Evolutionary conservation across 83 land plant genomes (phyloP).

Genomic region (Isoetes engelmannii): DNA sequence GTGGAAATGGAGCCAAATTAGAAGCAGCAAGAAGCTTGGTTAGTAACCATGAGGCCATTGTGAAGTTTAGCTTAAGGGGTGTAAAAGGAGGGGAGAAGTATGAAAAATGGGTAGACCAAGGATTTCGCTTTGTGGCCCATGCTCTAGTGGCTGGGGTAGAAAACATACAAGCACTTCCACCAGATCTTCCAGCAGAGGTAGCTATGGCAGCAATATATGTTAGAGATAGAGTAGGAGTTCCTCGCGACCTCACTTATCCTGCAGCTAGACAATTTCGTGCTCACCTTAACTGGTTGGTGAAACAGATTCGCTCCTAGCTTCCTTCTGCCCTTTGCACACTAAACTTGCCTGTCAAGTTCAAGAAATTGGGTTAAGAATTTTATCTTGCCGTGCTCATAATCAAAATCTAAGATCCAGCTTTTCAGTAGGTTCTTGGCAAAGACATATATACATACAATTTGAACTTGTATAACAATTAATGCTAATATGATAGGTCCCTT

Average conservation of each 20-base stretch:
- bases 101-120: constrained; percentile 18
- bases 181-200: constrained; percentile 9
- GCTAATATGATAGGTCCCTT: too few relatives aligned
- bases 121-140: constrained; percentile 30
- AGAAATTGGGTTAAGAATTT: too few relatives aligned
- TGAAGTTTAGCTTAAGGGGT: constrained; percentile 27
- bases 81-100: constrained; percentile 12
- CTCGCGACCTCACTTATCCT: constrained; percentile 33
- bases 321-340: too few relatives aligned
- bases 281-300: constrained; percentile 33
- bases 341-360: too few relatives aligned
- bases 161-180: constrained; percentile 2
- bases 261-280: constrained; percentile 41
- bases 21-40: constrained; percentile 30
- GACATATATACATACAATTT: too few relatives aligned
- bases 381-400: too few relatives aligned
- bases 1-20: constrained; percentile 15
- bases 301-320: too few relatives aligned
- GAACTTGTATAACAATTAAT: too few relatives aligned
- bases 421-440: too few relatives aligned
- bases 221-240: constrained; percentile 36
- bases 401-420: too few relatives aligned
- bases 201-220: constrained; percentile 27
- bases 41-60: constrained; percentile 29
- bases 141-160: constrained; percentile 26